A percentile compares a stretch with the other conserved stretches of the same genome.
Conservation (phyloP, 352 stramenopile species). For the Pythium oligandrum region DNA sequence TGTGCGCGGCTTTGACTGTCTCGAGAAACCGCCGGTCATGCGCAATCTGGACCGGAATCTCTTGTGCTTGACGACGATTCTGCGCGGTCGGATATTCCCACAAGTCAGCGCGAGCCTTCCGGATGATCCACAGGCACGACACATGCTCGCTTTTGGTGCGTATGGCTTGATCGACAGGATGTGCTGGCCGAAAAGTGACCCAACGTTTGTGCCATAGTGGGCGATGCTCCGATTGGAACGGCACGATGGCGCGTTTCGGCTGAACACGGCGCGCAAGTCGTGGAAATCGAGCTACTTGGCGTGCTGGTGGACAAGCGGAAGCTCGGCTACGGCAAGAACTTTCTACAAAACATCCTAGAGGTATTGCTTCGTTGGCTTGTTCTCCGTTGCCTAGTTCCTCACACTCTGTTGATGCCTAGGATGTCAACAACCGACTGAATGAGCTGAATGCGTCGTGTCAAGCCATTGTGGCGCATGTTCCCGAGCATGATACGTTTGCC, state of each 20-base stretch:
- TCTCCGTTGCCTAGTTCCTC: constrained; percentile 5
- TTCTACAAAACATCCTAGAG: constrained; percentile 49
- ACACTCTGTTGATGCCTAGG: constrained; percentile 21
- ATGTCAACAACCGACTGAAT: constrained; percentile 37
- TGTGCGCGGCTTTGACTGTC: constrained; percentile 46
- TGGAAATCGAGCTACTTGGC: constrained; percentile 56
- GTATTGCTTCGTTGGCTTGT: constrained; percentile 14
- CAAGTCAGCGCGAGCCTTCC: constrained; percentile 19
- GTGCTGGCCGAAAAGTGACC: too few relatives aligned
- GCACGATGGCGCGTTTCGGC: constrained; percentile 42
- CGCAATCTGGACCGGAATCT: constrained; percentile 28
- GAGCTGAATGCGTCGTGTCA: constrained; percentile 25
- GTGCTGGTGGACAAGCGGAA: constrained; percentile 47
- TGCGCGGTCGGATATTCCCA: constrained; percentile 44
- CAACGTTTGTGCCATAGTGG: constrained; percentile 33
- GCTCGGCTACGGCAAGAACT: constrained; percentile 42
- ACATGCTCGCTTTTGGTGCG: constrained; percentile 66
- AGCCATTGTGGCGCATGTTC: constrained; percentile 36
- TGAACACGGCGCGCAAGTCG: constrained; percentile 35
- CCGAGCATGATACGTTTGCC: constrained; percentile 26
- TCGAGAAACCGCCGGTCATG: constrained; percentile 26
- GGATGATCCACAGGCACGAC: constrained; percentile 33
- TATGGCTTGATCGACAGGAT: background rate
- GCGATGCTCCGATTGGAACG: constrained; percentile 59
- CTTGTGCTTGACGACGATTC: constrained; percentile 49